These are phyloP conservation scores for Beta lomatogona DNA, from an alignment of 179 eudicot species.

Conservation along the genomic window DNA sequence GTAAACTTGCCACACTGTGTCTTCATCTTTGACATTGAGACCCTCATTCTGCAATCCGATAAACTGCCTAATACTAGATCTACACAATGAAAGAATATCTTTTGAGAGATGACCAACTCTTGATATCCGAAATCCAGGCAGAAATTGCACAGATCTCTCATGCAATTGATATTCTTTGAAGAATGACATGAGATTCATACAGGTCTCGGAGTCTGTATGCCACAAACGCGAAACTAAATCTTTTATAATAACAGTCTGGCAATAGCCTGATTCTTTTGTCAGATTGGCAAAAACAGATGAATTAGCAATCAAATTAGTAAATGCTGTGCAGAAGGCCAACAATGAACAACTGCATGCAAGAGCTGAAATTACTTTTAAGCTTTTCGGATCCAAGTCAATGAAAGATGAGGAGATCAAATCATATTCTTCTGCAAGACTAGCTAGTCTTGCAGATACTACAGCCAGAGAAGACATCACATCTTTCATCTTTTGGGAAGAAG, in stretches of 20 bases:
- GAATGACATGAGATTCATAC: constrained; percentile 48
- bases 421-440: constrained; percentile 55
- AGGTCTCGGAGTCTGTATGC: constrained; percentile 49
- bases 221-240: constrained; percentile 58
- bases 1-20: constrained; percentile 25
- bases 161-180: constrained; percentile 39
- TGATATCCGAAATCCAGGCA: constrained; percentile 34
- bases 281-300: constrained; percentile 23
- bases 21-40: constrained; percentile 22
- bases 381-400: constrained; percentile 58
- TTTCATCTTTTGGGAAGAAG: constrained; percentile 19
- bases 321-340: constrained; percentile 65
- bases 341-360: constrained; percentile 66
- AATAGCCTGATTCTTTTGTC: constrained; percentile 32
- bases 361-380: constrained; percentile 47
- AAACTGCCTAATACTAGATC: constrained; percentile 45
- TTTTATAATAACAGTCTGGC: constrained; percentile 46
- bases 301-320: constrained; percentile 39
- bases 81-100: constrained; percentile 42
- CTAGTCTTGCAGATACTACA: constrained; percentile 49
- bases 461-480: constrained; percentile 30
- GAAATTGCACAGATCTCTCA: constrained; percentile 30
- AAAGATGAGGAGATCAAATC: constrained; percentile 67
- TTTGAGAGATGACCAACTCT: constrained; percentile 38
- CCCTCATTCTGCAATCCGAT: constrained; percentile 42